Base-by-base conservation (phyloP, 441 rosid genomes). In the Pelargonium fulgidum region DNA sequence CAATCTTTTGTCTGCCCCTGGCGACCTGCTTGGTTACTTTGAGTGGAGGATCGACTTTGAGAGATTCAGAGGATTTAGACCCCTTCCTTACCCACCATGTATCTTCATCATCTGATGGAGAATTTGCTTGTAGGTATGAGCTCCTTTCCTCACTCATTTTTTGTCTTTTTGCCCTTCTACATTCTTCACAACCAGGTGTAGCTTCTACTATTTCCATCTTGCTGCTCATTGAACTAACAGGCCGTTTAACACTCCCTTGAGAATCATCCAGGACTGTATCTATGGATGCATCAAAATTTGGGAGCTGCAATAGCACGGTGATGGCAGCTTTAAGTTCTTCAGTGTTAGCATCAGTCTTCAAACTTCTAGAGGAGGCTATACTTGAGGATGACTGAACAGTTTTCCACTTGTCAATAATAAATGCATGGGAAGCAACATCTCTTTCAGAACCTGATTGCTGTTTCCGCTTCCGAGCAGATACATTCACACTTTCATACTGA, bases 31-130 rank as follows among this genome's bases (percentile, higher is more conserved):
- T 93, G 33, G 83, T 77, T 68, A 85, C 66, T 78, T 93, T 93
- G 48, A 81, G 73, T 10, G 82, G 83, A 33, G 86, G 81, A 78
- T 96, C 98, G 81, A 77, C 83, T 85, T 84, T 96, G 75, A 80
- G 74, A 20, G 84, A 75, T 72, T 89, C 97, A 20, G 72, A 20
- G 22, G 77, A 70, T 85, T 85, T 90, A 8, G 76, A 73, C 39
- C 89, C 97, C 84, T 90, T 96, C 81, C 85, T 84, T 76, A 76
- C 75, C 99, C 99, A 96, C 99, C 99, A 96, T 68, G 74, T 82
- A 82, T 91, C 98, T 81, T 96, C 99, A 77, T 89, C 95, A 74
- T 91, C 98, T 48, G 91, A 91, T 64, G 79, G 89, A 78, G 96
- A 96, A 78, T 81, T 78, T 14, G 83, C 87, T 80, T 81, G 90